A percentile compares a stretch with the other conserved stretches of the same genome.
phyloP scores from a whole-genome alignment of 345 rosid genomes.

The Kernera saxatilis region DNA sequence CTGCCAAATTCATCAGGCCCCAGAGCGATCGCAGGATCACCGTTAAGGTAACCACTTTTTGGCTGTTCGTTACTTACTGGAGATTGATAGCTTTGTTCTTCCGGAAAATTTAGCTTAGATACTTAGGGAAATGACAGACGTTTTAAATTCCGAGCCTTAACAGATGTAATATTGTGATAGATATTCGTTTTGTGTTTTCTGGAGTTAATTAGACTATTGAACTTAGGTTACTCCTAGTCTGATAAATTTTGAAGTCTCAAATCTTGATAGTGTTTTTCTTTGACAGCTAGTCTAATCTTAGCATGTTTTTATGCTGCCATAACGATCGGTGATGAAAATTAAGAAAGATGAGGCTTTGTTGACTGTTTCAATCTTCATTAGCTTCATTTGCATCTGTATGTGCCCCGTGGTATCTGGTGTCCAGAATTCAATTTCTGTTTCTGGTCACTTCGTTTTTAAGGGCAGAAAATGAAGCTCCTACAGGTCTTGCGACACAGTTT shows the following conservation, averaged over 20 bases:
- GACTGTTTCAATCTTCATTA: neutral
- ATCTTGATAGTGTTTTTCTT: neutral
- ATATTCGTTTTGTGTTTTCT: slow-evolving; percentile 22
- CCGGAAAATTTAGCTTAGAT: neutral
- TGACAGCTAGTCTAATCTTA: neutral
- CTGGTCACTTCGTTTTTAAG: slow-evolving; percentile 69
- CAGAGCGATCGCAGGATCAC: slow-evolving; percentile 75
- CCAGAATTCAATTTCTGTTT: slow-evolving; percentile 36
- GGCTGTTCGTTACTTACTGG: neutral
- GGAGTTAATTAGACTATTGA: slow-evolving; percentile 21
- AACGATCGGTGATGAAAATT: neutral
- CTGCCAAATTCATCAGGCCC: slow-evolving; percentile 75
- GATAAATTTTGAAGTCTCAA: neutral
- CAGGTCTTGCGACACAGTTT: slow-evolving; percentile 57
- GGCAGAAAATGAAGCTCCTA: slow-evolving; percentile 46
- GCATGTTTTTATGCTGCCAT: neutral
- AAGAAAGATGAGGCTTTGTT: slow-evolving; percentile 38
- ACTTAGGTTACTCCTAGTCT: neutral
- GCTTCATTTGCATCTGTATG: neutral
- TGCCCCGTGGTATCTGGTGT: slow-evolving; percentile 88
- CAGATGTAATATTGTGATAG: slow-evolving; percentile 45
- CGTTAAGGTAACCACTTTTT: slow-evolving; percentile 49
- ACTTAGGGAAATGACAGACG: neutral
- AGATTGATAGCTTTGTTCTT: neutral
- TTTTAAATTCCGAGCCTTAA: neutral